Evolutionary conservation across 148 eudicot genomes (phyloP).

Genomic region (Rhododendron kiyosumense): DNA sequence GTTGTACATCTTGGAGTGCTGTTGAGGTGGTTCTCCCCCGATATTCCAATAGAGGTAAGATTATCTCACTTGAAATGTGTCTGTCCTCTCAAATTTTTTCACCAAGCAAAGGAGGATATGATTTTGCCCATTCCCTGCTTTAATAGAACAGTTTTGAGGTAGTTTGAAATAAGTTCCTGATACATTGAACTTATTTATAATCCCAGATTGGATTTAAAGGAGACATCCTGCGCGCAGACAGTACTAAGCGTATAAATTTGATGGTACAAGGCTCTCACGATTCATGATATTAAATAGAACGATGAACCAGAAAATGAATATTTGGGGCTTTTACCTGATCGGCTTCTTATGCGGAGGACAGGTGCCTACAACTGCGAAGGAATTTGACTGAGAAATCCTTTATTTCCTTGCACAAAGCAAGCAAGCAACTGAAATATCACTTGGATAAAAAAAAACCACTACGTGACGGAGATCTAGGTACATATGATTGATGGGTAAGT

Average conservation of each 20-base stretch:
- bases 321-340: conserved; percentile 41
- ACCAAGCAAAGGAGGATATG: neutral
- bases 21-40: conserved; percentile 90
- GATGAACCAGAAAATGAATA: conserved; percentile 32
- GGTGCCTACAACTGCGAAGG: conserved; percentile 57
- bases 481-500: conserved; percentile 13
- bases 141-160: conserved; percentile 16
- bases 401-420: conserved; percentile 13
- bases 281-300: conserved; percentile 56
- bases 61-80: neutral
- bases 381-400: conserved; percentile 36
- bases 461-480: conserved; percentile 13
- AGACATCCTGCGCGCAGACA: conserved; percentile 79
- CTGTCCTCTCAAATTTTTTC: neutral
- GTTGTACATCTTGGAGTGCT: conserved; percentile 92
- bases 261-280: conserved; percentile 71
- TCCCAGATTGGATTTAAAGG: conserved; percentile 83
- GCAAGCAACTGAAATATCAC: conserved; percentile 17
- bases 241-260: conserved; percentile 63
- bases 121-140: neutral
- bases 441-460: neutral
- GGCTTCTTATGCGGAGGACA: conserved; percentile 66
- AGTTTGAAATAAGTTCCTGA: conserved; percentile 31
- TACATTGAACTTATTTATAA: conserved; percentile 39
- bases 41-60: conserved; percentile 67